Percentiles rank a stretch among this genome's conserved stretches.
Evolutionary conservation across 163 green algal species (phyloP).

Genomic region (Volvox carteri): DNA sequence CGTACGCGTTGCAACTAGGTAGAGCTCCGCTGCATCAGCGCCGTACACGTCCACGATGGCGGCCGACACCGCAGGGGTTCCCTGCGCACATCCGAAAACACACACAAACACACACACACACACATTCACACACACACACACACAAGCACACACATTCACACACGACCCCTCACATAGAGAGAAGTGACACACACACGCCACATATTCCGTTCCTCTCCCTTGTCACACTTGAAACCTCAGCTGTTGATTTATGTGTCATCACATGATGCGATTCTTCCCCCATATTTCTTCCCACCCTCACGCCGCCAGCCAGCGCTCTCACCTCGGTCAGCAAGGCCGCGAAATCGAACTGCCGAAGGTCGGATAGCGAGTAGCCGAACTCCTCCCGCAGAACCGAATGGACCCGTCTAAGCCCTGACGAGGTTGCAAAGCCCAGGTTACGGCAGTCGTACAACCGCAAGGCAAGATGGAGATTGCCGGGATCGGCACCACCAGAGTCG

Average conservation of each 20-base stretch:
- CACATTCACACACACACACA: background rate
- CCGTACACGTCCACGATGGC: constrained; percentile 58
- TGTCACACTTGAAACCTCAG: too few relatives aligned
- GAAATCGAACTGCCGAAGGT: constrained; percentile 31
- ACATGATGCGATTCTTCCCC: too few relatives aligned
- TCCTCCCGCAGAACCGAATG: constrained; percentile 8
- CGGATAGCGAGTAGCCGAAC: constrained; percentile 28
- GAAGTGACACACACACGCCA: too few relatives aligned
- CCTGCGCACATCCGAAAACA: background rate
- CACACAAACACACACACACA: background rate
- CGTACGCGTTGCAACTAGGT: constrained; percentile 27
- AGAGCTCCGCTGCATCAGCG: constrained; percentile 52
- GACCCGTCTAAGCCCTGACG: constrained; percentile 29
- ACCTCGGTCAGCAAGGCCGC: constrained; percentile 37
- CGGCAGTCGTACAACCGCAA: constrained; percentile 45
- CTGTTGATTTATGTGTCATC: too few relatives aligned
- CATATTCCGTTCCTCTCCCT: too few relatives aligned
- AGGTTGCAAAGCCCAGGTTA: background rate
- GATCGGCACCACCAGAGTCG: too few relatives aligned
- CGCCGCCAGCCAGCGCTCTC: too few relatives aligned
- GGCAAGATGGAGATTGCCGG: background rate
- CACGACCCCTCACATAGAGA: too few relatives aligned
- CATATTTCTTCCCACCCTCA: too few relatives aligned
- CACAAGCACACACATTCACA: background rate
- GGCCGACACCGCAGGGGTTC: background rate